Base-by-base conservation (phyloP, 2,329 filamentous ascomycete species). In the Leptographium radiaticola region DNA sequence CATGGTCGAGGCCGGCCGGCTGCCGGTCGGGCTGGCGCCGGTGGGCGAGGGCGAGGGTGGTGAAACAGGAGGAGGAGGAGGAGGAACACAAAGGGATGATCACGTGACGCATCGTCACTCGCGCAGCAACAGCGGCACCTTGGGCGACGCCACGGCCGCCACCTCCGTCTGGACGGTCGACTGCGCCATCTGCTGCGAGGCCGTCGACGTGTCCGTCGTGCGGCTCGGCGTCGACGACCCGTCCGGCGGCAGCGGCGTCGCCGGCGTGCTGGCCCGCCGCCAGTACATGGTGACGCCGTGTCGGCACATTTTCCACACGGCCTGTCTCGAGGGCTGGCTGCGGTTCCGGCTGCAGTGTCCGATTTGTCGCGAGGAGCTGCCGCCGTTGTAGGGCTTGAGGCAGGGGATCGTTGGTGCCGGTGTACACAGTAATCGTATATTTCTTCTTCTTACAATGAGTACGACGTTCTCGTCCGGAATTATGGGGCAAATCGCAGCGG, bases 261-360 rank as follows among this genome's bases (percentile, higher is more conserved):
- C 80, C 0, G 83, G 83, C 34, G 79, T 95, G 53, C 75, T 97
- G 60, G 86, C 87, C 36, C 75, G 91, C 57, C 79, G 90, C 50
- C 76, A 80, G 61, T 97, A 97, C 70, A 98, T 98, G 93, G 88
- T 97, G 25, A 98, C 93, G 55, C 93, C 93, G 49, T 98, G 93
- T 68, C 75, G 90, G 53, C 93, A 98, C 70, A 89, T 97, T 49
- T 98, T 98, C 66, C 93, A 98, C 66, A 93, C 84, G 54, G 74
- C 77, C 36, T 98, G 93, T 68, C 71, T 98, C 60, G 91, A 97
- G 70, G 89, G 89, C 42, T 97, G 93, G 93, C 93, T 98, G 86
- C 79, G 87, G 65, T 89, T 94, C 66, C 74, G 91, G 55, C 69
- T 98, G 63, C 89, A 95, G 71, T 98, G 93, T 70, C 93, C 93